These are phyloP conservation scores for Middelhovenomyces tepae DNA, from an alignment of 805 yeast species.

Conservation along the genomic window DNA sequence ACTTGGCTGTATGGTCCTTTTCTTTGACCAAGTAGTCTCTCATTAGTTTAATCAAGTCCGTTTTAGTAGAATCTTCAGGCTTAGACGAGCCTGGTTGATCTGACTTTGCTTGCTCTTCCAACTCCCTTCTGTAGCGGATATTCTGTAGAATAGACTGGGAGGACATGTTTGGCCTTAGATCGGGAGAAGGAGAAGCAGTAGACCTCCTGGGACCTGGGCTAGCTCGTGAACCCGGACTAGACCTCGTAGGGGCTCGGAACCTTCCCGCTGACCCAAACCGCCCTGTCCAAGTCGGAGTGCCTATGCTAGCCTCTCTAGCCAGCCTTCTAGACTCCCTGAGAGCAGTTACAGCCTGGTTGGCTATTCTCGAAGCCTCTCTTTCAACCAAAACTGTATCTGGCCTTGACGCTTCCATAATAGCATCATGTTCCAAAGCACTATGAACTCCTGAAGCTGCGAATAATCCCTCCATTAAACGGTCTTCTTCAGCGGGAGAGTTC, in stretches of 20 bases:
- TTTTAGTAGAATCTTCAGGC: not conserved
- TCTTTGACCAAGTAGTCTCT: conserved; percentile 31
- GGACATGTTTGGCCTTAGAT: conserved; percentile 5
- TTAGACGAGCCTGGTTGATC: conserved; percentile 1
- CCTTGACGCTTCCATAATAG: conserved; percentile 48
- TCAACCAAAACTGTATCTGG: conserved; percentile 50
- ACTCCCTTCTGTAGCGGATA: conserved; percentile 37
- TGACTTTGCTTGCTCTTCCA: conserved; percentile 20
- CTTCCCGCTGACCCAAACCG: conserved; percentile 79
- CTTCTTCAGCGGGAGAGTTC: conserved; percentile 33
- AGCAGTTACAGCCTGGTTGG: conserved; percentile 53
- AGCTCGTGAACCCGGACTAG: not conserved
- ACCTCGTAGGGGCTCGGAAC: conserved; percentile 27
- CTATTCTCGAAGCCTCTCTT: conserved; percentile 52
- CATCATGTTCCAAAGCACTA: conserved; percentile 70
- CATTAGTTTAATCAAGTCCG: conserved; percentile 25
- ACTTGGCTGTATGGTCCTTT: conserved; percentile 36
- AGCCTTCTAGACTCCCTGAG: conserved; percentile 48
- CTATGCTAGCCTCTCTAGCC: conserved; percentile 44
- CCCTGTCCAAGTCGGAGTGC: conserved; percentile 96
- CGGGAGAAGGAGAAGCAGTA: not conserved
- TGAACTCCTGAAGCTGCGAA: conserved; percentile 67
- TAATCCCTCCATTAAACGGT: conserved; percentile 62
- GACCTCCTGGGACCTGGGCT: not conserved
- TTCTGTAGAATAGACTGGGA: conserved; percentile 44